Evolutionary conservation across 441 rosid genomes (phyloP).

Genomic region (Theobroma grandiflorum): DNA sequence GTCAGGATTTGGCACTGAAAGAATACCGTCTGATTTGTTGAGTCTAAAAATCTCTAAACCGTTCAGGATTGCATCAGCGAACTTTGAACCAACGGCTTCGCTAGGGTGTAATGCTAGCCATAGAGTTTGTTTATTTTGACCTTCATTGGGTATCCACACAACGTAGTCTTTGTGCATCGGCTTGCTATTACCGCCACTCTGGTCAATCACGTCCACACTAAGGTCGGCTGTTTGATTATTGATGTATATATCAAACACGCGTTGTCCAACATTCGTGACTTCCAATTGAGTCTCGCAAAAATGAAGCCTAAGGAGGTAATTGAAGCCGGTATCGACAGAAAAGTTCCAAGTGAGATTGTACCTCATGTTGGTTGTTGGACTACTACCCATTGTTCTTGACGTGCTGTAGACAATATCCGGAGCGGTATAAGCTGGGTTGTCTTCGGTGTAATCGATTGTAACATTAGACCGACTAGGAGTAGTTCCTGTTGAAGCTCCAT

Average conservation of each 20-base stretch:
- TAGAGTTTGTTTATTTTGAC: neutral
- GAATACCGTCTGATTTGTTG: slow-evolving; percentile 26
- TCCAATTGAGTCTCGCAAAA: slow-evolving; percentile 23
- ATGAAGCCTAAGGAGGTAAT: slow-evolving; percentile 35
- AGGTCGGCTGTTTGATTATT: slow-evolving; percentile 12
- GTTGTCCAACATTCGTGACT: neutral
- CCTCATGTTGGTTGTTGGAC: neutral
- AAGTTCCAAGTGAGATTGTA: slow-evolving; percentile 29
- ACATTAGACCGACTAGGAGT: neutral
- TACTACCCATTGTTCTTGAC: neutral
- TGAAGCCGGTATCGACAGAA: slow-evolving; percentile 23
- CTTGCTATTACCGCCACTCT: slow-evolving; percentile 32
- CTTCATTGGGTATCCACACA: neutral
- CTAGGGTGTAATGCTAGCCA: slow-evolving; percentile 30
- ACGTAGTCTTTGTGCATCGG: slow-evolving; percentile 47
- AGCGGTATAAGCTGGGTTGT: slow-evolving; percentile 25
- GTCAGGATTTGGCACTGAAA: slow-evolving; percentile 41
- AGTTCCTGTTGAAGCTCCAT: neutral
- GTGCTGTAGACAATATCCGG: slow-evolving; percentile 20
- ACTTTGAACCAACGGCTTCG: neutral
- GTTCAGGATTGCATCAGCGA: slow-evolving; percentile 39
- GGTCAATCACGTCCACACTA: slow-evolving; percentile 21
- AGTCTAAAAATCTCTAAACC: slow-evolving; percentile 50
- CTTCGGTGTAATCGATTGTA: neutral
- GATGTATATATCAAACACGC: slow-evolving; percentile 39